Evolutionary conservation across 352 stramenopile genomes (phyloP), one percentile per base, ranked within the genome.

Genomic region (Blastocystis sp.): DNA sequence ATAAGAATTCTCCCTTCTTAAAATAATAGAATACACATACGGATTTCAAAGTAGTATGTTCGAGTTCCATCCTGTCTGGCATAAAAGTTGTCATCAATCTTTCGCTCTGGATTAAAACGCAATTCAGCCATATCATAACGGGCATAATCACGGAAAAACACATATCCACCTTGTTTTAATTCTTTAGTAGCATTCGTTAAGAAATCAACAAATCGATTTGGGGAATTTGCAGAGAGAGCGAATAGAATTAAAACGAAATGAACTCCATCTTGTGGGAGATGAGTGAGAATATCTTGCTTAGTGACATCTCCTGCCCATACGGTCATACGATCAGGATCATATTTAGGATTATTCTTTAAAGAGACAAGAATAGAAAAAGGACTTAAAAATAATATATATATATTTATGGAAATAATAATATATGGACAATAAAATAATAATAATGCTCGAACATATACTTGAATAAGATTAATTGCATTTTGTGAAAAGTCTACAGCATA

Each of bases 61-160:
- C 78, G 75, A 18, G 79, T 87, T 66, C 84, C 84, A 66, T 85
- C 79, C 64, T 82, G 75, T 37, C 79, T 73, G 33, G 84, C 79
- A 69, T 87, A 87, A 33, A 85, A 84, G 55, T 87, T 87, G 1
- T 87, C 78, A 49, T 84, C 73, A 24, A 87, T 70, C 62, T 84
- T 87, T 65, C 82, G 78, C n/a, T 77, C 78, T 6, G 77, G 21
- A n/a, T 76, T 75, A 69, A 87, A 87, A 49, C 79, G 79, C 39
- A 87, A 73, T 68, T 87, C 78, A 2, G 79, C 78, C 64, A 85
- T 79, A 64, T 87, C 79, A 46, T 83, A 87, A 27, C 79, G 75
- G 0, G 78, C 79, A 46, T 87, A 87, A 68, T 87, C 79, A 25
- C 78, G 77, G 68, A 87, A 84, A 65, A 87, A 83, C 31, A 67